A percentile compares a stretch with the other conserved stretches of the same genome.
Evolutionary conservation across 441 rosid species (phyloP).

Genomic region (Gossypium lobatum): DNA sequence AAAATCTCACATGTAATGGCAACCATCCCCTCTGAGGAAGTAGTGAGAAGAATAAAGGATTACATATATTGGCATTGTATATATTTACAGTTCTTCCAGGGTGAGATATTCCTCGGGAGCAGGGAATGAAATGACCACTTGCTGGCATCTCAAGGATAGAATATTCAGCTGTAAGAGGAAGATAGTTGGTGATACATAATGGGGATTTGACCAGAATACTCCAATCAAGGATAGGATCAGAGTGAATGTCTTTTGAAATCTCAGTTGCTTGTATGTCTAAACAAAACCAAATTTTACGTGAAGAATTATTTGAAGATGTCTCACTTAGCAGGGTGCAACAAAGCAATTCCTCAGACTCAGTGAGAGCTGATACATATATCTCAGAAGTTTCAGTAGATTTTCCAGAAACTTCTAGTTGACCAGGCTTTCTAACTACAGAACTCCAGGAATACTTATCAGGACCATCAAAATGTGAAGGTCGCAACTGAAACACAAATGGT

Average conservation of each 20-base stretch:
- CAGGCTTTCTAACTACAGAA: slow-evolving; percentile 50
- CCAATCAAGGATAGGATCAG: slow-evolving; percentile 94
- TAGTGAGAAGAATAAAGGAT: slow-evolving; percentile 64
- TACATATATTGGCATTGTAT: slow-evolving; percentile 70
- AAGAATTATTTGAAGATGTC: slow-evolving; percentile 49
- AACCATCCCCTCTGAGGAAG: slow-evolving; percentile 92
- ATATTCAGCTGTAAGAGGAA: slow-evolving; percentile 83
- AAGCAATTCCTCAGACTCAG: slow-evolving; percentile 67
- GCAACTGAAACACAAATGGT: slow-evolving; percentile 51
- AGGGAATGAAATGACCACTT: slow-evolving; percentile 55
- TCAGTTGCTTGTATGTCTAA: slow-evolving; percentile 67
- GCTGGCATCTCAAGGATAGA: slow-evolving; percentile 71
- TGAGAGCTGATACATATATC: slow-evolving; percentile 65
- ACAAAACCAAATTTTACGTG: slow-evolving; percentile 73
- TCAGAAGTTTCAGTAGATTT: slow-evolving; percentile 39
- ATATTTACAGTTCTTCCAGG: slow-evolving; percentile 74
- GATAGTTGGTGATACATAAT: slow-evolving; percentile 66
- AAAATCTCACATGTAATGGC: slow-evolving; percentile 61
- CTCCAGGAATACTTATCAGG: slow-evolving; percentile 81
- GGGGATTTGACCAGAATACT: slow-evolving; percentile 80
- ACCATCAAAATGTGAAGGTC: slow-evolving; percentile 45
- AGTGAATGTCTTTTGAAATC: slow-evolving; percentile 79
- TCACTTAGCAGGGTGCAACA: slow-evolving; percentile 58
- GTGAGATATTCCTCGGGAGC: slow-evolving; percentile 57
- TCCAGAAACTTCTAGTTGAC: slow-evolving; percentile 26